These are phyloP conservation scores for Solanum chmielewskii DNA, from an alignment of 257 asterid genomes.

Conservation along the genomic window DNA sequence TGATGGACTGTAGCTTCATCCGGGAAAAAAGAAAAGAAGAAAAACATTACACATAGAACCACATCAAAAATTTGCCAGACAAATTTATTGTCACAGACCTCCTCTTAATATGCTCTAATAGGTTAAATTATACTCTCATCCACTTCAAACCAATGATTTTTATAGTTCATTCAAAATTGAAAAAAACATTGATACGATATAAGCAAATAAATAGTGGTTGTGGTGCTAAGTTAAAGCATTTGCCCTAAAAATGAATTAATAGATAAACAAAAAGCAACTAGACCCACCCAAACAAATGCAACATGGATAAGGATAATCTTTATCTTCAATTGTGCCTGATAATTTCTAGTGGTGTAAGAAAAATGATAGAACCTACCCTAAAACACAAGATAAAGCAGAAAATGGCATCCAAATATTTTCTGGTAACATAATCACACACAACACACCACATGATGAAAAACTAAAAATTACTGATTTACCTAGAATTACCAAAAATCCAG, in stretches of 20 bases:
- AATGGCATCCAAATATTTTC: slow-evolving; percentile 6
- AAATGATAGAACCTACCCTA: not conserved
- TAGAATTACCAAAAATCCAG: not conserved
- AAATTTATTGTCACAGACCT: not conserved
- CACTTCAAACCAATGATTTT: not conserved
- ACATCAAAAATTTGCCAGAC: not conserved
- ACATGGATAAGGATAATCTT: slow-evolving; percentile 20
- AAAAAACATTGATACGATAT: not conserved
- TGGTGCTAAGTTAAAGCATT: not conserved
- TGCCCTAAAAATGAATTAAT: slow-evolving; percentile 4
- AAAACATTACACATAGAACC: not conserved
- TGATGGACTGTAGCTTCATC: slow-evolving; percentile 47
- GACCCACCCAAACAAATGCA: not conserved
- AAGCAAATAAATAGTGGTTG: not conserved
- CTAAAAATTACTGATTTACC: slow-evolving; percentile 16
- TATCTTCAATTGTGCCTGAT: not conserved
- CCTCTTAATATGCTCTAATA: not conserved
- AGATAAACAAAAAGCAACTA: not conserved
- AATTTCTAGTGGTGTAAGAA: not conserved
- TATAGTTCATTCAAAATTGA: slow-evolving; percentile 7
- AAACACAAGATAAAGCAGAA: not conserved
- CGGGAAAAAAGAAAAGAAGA: not conserved
- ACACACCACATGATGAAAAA: not conserved
- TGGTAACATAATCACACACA: slow-evolving; percentile 6
- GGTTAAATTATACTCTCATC: not conserved